These are phyloP conservation scores for Podaxis pistillaris DNA, from an alignment of 768 basidiomycete species.

Conservation along the genomic window DNA sequence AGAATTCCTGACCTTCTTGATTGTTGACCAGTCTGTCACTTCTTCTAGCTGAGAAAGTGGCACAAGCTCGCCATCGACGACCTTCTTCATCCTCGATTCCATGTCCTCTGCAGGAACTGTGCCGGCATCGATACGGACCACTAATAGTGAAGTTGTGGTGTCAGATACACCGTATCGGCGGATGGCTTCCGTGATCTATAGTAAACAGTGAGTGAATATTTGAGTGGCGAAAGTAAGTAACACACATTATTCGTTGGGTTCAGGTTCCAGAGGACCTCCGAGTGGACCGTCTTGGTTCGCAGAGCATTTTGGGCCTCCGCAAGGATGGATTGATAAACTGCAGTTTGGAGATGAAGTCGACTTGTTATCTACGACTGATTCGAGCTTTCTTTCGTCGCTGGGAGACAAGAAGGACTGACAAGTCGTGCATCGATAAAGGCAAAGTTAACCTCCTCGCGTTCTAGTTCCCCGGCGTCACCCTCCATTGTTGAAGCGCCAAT, in stretches of 20 bases:
- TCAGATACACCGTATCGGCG: constrained; percentile 83
- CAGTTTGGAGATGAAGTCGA: constrained; percentile 76
- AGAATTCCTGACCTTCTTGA: constrained; percentile 64
- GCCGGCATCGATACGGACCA: constrained; percentile 62
- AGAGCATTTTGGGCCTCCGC: constrained; percentile 57
- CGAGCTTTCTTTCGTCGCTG: not conserved
- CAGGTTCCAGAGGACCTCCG: constrained; percentile 85
- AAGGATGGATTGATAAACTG: constrained; percentile 78
- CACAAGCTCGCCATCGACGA: constrained; percentile 58
- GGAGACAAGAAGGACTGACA: constrained; percentile 43
- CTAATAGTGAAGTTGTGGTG: constrained; percentile 58
- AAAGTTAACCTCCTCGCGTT: constrained; percentile 82
- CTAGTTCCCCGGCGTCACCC: constrained; percentile 60
- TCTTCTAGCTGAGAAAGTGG: constrained; percentile 41
- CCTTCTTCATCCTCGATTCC: constrained; percentile 49
- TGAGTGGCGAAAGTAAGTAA: not conserved
- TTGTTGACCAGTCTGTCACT: constrained; percentile 66
- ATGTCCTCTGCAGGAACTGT: constrained; percentile 35
- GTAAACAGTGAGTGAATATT: not conserved
- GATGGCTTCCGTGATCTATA: constrained; percentile 85
- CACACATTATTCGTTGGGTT: constrained; percentile 85
- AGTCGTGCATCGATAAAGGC: constrained; percentile 86
- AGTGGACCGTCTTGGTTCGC: constrained; percentile 67
- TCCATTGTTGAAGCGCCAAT: constrained; percentile 62
- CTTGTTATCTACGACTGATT: constrained; percentile 70